phyloP scores from a whole-genome alignment of 768 basidiomycete species.

The Jaapia argillacea region DNA sequence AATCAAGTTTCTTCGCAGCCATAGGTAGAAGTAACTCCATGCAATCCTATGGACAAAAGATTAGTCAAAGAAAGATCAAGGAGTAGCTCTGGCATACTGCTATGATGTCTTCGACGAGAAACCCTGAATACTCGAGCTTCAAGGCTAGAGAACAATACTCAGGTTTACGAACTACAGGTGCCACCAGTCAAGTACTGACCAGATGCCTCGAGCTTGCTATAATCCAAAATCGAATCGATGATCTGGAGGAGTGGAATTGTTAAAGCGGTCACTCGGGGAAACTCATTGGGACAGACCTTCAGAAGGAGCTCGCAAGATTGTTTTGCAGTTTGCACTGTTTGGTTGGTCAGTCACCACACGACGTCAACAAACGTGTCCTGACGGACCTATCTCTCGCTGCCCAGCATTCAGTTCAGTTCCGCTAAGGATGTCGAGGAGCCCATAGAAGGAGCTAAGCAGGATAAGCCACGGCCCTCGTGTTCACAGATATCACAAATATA shows the following conservation, averaged over 20 bases:
- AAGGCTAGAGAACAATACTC: conserved; percentile 36
- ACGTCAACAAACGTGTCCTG: neutral
- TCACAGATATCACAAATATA: neutral
- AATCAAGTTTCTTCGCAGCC: conserved; percentile 65
- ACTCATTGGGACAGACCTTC: conserved; percentile 40
- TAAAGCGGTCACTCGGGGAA: no score
- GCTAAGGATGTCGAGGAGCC: conserved; percentile 62
- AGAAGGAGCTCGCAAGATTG: conserved; percentile 68
- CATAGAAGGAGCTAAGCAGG: conserved; percentile 55
- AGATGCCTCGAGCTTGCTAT: conserved; percentile 72
- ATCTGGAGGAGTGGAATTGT: conserved; percentile 48
- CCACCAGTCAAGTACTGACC: conserved; percentile 23
- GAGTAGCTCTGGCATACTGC: conserved; percentile 32
- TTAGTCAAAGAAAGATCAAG: neutral
- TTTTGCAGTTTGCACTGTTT: conserved; percentile 68
- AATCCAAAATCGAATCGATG: conserved; percentile 72
- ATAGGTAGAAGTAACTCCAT: conserved; percentile 68
- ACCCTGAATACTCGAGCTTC: conserved; percentile 58
- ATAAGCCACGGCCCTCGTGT: conserved; percentile 2
- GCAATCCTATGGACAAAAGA: conserved; percentile 42
- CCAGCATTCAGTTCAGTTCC: conserved; percentile 61
- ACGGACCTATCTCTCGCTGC: conserved; percentile 58
- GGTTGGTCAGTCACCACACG: neutral
- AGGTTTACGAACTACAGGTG: no score
- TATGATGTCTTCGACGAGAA: conserved; percentile 60